These are phyloP conservation scores for Microsporum canis DNA, from an alignment of 2,329 filamentous ascomycete species.

Conservation along the genomic window DNA sequence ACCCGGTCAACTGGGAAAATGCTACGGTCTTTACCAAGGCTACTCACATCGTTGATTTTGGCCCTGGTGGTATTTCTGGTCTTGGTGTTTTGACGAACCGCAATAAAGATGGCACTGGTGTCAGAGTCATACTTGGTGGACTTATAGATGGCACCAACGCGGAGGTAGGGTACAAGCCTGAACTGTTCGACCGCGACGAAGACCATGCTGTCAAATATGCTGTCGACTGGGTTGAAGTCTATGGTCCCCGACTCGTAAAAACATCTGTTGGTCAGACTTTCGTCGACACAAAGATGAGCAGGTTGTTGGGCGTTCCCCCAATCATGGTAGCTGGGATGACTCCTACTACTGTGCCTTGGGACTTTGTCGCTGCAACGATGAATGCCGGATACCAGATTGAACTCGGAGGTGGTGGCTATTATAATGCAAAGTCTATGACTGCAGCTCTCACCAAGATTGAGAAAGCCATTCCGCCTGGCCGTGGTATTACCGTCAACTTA, in stretches of 20 bases:
- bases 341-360: conserved; percentile 75
- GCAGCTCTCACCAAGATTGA: conserved; percentile 76
- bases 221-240: conserved; percentile 94
- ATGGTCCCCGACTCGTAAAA: conserved; percentile 82
- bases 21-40: conserved; percentile 83
- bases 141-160: conserved; percentile 80
- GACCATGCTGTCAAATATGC: conserved; percentile 92
- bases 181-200: conserved; percentile 92
- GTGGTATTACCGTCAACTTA: conserved; percentile 78
- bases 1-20: conserved; percentile 91
- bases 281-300: conserved; percentile 93
- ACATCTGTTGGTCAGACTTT: conserved; percentile 81
- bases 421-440: conserved; percentile 70
- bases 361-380: conserved; percentile 87
- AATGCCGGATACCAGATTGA: conserved; percentile 92
- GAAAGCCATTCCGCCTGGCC: conserved; percentile 67
- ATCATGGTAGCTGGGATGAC: conserved; percentile 93
- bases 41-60: conserved; percentile 92
- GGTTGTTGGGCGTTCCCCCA: conserved; percentile 71
- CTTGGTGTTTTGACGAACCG: conserved; percentile 92
- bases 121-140: conserved; percentile 89
- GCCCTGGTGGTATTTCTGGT: conserved; percentile 91
- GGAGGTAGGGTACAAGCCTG: conserved; percentile 95
- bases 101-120: conserved; percentile 97
- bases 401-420: conserved; percentile 81